A percentile compares a stretch with the other conserved stretches of the same genome.
These are phyloP conservation scores for Trichosanthes truncata DNA, from an alignment of 306 rosid genomes.

Conservation along the genomic window DNA sequence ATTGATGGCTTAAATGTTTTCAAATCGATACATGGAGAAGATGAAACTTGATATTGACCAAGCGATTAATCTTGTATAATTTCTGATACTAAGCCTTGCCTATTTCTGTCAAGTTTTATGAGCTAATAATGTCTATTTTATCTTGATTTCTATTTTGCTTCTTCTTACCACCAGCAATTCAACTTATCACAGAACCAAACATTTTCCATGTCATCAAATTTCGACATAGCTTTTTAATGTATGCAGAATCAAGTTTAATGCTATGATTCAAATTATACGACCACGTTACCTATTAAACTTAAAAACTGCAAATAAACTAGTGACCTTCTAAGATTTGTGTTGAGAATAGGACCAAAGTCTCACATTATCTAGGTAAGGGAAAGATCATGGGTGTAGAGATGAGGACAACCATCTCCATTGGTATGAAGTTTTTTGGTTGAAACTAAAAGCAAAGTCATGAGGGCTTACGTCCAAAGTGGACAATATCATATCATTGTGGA, in stretches of 20 bases:
- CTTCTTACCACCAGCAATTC: neutral
- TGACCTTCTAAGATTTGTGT: neutral
- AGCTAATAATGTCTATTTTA: neutral
- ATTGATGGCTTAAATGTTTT: slow-evolving; percentile 3
- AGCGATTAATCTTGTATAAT: neutral
- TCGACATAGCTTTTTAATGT: neutral
- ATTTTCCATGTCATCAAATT: neutral
- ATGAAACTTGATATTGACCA: neutral
- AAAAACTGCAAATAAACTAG: neutral
- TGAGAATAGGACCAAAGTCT: too few relatives aligned
- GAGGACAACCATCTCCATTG: too few relatives aligned
- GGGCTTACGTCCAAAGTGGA: too few relatives aligned
- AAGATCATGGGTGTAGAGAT: too few relatives aligned
- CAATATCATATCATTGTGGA: too few relatives aligned
- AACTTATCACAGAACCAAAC: neutral
- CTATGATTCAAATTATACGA: neutral
- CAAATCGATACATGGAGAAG: neutral
- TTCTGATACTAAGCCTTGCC: neutral
- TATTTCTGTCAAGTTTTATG: neutral
- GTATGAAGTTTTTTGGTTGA: too few relatives aligned
- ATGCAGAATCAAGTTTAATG: neutral
- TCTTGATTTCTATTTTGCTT: neutral
- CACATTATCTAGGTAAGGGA: too few relatives aligned
- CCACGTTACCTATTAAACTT: neutral
- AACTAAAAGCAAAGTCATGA: too few relatives aligned